These are phyloP conservation scores for Pyrenophora tritici-repentis DNA, from an alignment of 2,329 filamentous ascomycete species.

Conservation along the genomic window DNA sequence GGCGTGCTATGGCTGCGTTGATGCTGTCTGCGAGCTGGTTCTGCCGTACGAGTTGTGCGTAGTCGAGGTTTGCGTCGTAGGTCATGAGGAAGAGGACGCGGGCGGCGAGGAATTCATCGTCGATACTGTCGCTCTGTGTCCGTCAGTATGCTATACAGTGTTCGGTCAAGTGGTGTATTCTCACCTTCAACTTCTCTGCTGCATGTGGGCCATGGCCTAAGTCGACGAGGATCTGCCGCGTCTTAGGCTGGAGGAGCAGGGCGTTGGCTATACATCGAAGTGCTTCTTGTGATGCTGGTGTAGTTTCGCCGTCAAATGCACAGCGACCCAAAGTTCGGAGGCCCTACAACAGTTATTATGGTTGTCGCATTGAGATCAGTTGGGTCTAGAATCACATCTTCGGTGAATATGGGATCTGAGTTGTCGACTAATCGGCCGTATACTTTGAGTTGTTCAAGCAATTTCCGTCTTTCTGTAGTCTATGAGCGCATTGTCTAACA, in stretches of 20 bases:
- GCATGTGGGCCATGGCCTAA: slow-evolving; percentile 69
- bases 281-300: slow-evolving; percentile 68
- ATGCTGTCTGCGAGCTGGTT: slow-evolving; percentile 71
- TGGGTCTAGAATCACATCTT: slow-evolving; percentile 59
- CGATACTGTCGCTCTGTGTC: slow-evolving; percentile 66
- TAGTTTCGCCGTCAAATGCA: slow-evolving; percentile 70
- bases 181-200: slow-evolving; percentile 69
- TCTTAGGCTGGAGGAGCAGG: slow-evolving; percentile 69
- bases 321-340: slow-evolving; percentile 73
- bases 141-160: slow-evolving; percentile 4
- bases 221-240: slow-evolving; percentile 74
- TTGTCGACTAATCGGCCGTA: slow-evolving; percentile 73
- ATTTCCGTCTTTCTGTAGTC: slow-evolving; percentile 63
- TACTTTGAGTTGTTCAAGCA: slow-evolving; percentile 71
- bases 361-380: background rate
- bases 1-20: slow-evolving; percentile 69
- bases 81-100: slow-evolving; percentile 80
- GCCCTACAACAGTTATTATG: slow-evolving; percentile 59
- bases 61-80: slow-evolving; percentile 73
- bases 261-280: slow-evolving; percentile 86
- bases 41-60: slow-evolving; percentile 67
- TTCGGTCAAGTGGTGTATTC: background rate
- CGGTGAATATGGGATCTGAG: slow-evolving; percentile 84
- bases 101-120: slow-evolving; percentile 86
- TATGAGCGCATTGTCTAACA: slow-evolving; percentile 11